Base-by-base conservation (phyloP, 2,329 filamentous ascomycete genomes). In the Ophiostoma perfectum region DNA sequence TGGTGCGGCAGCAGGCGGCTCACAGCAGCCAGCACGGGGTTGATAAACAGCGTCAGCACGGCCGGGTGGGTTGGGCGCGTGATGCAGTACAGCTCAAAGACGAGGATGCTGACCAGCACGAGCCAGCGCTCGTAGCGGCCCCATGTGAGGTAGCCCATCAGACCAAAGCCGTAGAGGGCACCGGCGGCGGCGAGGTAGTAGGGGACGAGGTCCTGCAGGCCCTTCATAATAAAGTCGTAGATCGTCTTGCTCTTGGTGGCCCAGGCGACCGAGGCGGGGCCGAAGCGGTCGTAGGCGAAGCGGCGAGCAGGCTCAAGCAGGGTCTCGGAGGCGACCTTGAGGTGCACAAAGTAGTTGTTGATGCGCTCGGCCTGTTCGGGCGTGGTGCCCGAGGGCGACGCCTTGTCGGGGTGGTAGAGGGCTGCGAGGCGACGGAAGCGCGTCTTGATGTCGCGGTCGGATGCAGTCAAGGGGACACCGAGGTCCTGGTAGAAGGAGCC, bases 231-330 rank as follows among this genome's bases (percentile, higher is more conserved):
- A 76, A 86, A 96, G 76, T 97, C 93, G 70, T 84, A 84, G 68
- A 91, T 80, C 0, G 90, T 91, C 67, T 83, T 80, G 78, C 87
- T 90, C 72, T 85, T 82, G n/a, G 39, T 18, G 66, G 38, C 62
- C 65, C 64, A 42, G 47, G 84, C 80, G 89, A 89, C 94, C 8
- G 77, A 76, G 12, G 89, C 77, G 27, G 91, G 89, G 0, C 93
- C 93, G 76, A 97, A 93, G 64, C 92, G 88, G 76, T 97, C 92
- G 79, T 97, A 97, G 7, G 92, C 93, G 76, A 95, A 96, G 68
- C 92, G 85, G 74, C 86, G 88, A 0, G 87, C 88, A 2, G 90
- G 86, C 75, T 95, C 88, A n/a, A 87, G 80, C 16, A 97, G 85
- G 0, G 89, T 91, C 74, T 98, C 95, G 75, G 92, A 87, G 5